Conservation (phyloP, 2,329 filamentous ascomycete genomes). For the Talaromyces amestolkiae region DNA sequence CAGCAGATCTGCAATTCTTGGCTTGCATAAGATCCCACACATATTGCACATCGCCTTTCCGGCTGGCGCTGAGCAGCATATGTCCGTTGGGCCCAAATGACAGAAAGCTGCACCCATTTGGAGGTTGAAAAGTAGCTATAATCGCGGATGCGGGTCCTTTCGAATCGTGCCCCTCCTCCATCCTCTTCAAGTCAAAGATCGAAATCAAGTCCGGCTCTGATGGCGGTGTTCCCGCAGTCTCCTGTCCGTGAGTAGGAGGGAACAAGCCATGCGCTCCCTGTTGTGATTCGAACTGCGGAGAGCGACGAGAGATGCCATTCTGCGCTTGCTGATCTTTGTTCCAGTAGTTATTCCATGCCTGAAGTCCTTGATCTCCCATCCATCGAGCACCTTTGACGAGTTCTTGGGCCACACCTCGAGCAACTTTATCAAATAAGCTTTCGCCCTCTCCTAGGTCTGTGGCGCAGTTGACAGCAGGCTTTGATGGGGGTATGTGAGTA, state of each 20-base stretch:
- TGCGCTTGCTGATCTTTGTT: slow-evolving; percentile 41
- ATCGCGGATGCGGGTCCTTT: slow-evolving; percentile 37
- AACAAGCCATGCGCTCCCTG: slow-evolving; percentile 39
- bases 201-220: slow-evolving; percentile 47
- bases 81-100: slow-evolving; percentile 50
- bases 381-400: slow-evolving; percentile 49
- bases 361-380: slow-evolving; percentile 50
- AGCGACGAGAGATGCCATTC: slow-evolving; percentile 31
- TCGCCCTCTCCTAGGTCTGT: slow-evolving; percentile 49
- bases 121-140: slow-evolving; percentile 47
- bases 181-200: slow-evolving; percentile 45
- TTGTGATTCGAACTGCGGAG: slow-evolving; percentile 31
- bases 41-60: slow-evolving; percentile 51
- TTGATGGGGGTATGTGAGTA: slow-evolving; percentile 41
- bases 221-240: slow-evolving; percentile 34
- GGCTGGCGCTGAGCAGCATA: slow-evolving; percentile 48
- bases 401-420: slow-evolving; percentile 51
- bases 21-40: slow-evolving; percentile 52
- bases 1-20: slow-evolving; percentile 41
- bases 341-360: slow-evolving; percentile 53
- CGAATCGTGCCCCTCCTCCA: slow-evolving; percentile 41
- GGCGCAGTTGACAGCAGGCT: slow-evolving; percentile 44
- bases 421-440: slow-evolving; percentile 48
- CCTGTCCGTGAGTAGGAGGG: slow-evolving; percentile 47
- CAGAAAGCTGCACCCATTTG: slow-evolving; percentile 50